Evolutionary conservation across 176 grass and related monocot genomes (phyloP).

Genomic region (Echinochloa phyllopogon): DNA sequence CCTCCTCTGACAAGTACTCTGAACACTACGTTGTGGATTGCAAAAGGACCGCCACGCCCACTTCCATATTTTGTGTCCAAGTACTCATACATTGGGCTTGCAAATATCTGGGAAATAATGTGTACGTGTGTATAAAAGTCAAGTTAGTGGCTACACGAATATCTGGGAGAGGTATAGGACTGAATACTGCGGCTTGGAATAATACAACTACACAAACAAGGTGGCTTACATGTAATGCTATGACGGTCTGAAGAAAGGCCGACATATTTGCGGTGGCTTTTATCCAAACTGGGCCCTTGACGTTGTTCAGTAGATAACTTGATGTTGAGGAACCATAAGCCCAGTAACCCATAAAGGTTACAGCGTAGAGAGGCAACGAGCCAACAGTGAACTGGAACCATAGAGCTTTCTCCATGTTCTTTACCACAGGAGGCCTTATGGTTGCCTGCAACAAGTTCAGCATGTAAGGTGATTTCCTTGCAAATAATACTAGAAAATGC

Average conservation of each 20-base stretch:
- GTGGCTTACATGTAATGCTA: conserved; percentile 75
- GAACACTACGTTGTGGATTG: conserved; percentile 72
- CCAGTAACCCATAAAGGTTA: conserved; percentile 93
- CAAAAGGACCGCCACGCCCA: conserved; percentile 64
- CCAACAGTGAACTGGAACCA: conserved; percentile 91
- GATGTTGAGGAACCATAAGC: conserved; percentile 90
- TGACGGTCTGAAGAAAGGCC: conserved; percentile 86
- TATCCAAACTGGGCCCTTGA: conserved; percentile 74
- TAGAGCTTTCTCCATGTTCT: conserved; percentile 96
- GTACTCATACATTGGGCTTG: conserved; percentile 95
- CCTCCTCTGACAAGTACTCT: conserved; percentile 82
- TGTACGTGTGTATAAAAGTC: background rate
- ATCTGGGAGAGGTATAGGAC: background rate
- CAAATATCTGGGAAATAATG: conserved; percentile 78
- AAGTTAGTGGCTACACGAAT: background rate
- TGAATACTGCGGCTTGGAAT: background rate
- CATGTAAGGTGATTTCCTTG: conserved; percentile 7
- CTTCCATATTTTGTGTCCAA: conserved; percentile 89
- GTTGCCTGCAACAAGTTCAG: conserved; percentile 64
- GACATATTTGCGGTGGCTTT: conserved; percentile 75
- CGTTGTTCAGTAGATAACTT: conserved; percentile 75
- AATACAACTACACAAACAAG: background rate
- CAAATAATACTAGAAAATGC: background rate
- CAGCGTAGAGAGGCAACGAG: conserved; percentile 76
- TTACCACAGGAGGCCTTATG: conserved; percentile 82